Evolutionary conservation across 1,284 basidiomycete genomes (phyloP).

Genomic region (Trametes sp.): DNA sequence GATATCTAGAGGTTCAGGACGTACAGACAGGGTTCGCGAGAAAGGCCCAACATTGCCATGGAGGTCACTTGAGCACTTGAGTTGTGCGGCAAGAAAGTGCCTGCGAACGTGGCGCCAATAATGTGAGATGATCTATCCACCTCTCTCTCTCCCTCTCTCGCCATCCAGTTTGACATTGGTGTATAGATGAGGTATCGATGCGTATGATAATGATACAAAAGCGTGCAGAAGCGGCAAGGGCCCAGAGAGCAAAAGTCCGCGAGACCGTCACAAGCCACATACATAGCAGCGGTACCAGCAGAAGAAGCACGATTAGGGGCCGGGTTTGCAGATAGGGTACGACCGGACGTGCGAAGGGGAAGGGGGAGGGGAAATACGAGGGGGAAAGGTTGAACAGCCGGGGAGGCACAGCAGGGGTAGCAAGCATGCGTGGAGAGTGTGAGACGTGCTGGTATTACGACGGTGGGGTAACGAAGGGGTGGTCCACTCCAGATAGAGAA

Average conservation of each 20-base stretch:
- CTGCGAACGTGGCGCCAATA: too few relatives aligned
- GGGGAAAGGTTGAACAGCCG: background rate
- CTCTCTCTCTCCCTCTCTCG: too few relatives aligned
- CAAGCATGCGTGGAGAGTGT: background rate
- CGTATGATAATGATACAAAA: constrained; percentile 27
- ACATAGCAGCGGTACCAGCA: background rate
- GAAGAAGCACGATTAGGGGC: constrained; percentile 18
- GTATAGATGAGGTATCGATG: constrained; percentile 8
- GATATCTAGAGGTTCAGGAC: too few relatives aligned
- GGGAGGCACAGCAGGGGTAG: background rate
- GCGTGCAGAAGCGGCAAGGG: background rate
- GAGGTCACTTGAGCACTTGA: too few relatives aligned
- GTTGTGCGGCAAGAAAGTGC: too few relatives aligned
- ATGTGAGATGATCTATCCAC: too few relatives aligned
- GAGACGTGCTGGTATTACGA: constrained; percentile 7
- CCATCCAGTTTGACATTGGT: background rate
- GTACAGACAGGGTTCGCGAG: too few relatives aligned
- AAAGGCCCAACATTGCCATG: too few relatives aligned
- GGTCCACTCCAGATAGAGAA: background rate
- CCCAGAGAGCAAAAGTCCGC: background rate
- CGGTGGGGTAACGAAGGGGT: constrained; percentile 13
- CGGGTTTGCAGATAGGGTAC: background rate
- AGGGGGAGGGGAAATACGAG: background rate
- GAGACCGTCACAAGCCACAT: background rate
- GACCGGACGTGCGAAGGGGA: background rate